Evolutionary conservation across 2,329 filamentous ascomycete genomes (phyloP), one percentile per base, ranked within the genome.

Genomic region (Cladorrhinum sp.): DNA sequence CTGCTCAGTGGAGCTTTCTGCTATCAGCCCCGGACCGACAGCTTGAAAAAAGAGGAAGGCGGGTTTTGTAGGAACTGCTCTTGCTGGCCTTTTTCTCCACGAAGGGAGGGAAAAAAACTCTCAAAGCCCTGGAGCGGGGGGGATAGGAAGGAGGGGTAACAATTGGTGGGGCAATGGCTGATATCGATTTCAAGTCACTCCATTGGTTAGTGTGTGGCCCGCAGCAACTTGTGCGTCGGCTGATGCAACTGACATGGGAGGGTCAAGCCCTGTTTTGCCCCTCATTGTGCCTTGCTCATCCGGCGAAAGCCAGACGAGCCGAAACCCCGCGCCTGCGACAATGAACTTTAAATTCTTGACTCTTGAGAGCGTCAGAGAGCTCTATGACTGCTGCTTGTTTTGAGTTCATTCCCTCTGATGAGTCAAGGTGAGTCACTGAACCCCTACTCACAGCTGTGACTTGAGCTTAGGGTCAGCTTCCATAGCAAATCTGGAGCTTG

Each of bases 201-300:
- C 61, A 67, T 65, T 66, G 65, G 65, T 55, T 24, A 24, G 14
- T 20, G 18, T 49, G 46, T 49, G 46, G 7, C 18, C 46, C 21
- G 6, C 7, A 24, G 26, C 24, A 24, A 62, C 57, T 64, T 69
- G 66, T 67, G 66, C 66, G 65, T 59, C 64, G 65, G 59, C 67
- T 66, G 66, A 68, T 67, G 62, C 57, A 62, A 65, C 64, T 57
- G 64, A 57, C 52, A 60, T 59, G 57, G 59, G 67, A 69, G 65
- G 67, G 67, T 68, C 67, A 69, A 68, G 67, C 67, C 67, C 67
- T 69, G 66, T 64, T 66, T 65, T 66, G 66, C 66, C 67, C 66
- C 67, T 67, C 67, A 57, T 16, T 16, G 12, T 16, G n/a, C n/a
- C 12, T 9, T 36, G 33, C 33, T 36, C 33, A 36, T 36, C 33